These are phyloP conservation scores for Alternaria angustiovoidea DNA, from an alignment of 2,329 filamentous ascomycete species.

Conservation along the genomic window DNA sequence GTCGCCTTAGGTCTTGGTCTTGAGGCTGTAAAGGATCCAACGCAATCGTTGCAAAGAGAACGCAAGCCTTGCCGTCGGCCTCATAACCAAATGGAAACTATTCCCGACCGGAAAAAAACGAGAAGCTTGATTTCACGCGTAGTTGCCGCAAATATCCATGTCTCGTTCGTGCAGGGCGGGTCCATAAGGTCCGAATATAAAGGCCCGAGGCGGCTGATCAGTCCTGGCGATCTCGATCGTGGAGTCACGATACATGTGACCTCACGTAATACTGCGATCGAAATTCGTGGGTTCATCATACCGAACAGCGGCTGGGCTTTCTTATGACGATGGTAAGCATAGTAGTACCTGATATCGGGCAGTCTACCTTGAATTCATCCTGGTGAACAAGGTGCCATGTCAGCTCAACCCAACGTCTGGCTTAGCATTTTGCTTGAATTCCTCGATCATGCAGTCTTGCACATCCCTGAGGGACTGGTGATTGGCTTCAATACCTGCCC, in stretches of 20 bases:
- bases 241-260: neutral
- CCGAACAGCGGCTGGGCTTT: neutral
- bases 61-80: neutral
- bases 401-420: neutral
- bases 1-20: neutral
- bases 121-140: constrained; percentile 3
- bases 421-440: neutral
- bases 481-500: neutral
- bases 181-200: neutral
- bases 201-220: constrained; percentile 4
- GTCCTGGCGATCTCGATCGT: constrained; percentile 1
- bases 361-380: neutral
- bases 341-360: neutral
- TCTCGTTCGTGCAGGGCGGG: constrained; percentile 3
- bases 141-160: constrained; percentile 3
- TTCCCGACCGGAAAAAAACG: neutral
- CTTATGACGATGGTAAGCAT: neutral
- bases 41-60: neutral
- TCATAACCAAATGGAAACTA: neutral
- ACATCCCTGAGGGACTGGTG: neutral
- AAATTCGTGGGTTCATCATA: neutral
- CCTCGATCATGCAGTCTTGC: neutral
- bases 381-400: neutral
- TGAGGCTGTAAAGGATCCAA: neutral
- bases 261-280: constrained; percentile 3